Percentiles rank a stretch among this genome's conserved stretches.
phyloP scores from a whole-genome alignment of 805 yeast species.

The Lipomyces starkeyi region DNA sequence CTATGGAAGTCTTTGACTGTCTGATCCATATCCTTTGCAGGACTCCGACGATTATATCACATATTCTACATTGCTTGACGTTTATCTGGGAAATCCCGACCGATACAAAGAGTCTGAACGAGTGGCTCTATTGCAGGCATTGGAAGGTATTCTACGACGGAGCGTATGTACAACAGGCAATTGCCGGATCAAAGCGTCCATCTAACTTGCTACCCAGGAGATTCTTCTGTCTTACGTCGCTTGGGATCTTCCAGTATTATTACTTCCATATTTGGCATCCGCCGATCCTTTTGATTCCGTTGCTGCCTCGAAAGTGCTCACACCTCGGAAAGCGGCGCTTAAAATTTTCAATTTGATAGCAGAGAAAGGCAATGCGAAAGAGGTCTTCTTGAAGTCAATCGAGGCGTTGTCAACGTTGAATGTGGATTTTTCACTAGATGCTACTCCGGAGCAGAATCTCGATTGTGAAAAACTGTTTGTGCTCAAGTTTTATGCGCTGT shows the following conservation, averaged over 20 bases:
- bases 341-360: conserved; percentile 69
- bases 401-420: conserved; percentile 60
- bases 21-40: conserved; percentile 17
- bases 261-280: conserved; percentile 59
- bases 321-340: conserved; percentile 49
- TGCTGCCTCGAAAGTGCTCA: conserved; percentile 19
- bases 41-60: conserved; percentile 67
- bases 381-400: conserved; percentile 70
- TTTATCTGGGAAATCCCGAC: conserved; percentile 58
- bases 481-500: conserved; percentile 65
- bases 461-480: conserved; percentile 48
- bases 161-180: conserved; percentile 21
- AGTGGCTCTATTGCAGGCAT: conserved; percentile 52
- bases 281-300: conserved; percentile 29
- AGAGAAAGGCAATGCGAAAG: conserved; percentile 77
- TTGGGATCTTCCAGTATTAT: conserved; percentile 85
- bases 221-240: conserved; percentile 71
- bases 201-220: conserved; percentile 45
- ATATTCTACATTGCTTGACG: conserved; percentile 74
- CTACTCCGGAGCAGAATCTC: conserved; percentile 36
- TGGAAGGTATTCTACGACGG: conserved; percentile 53
- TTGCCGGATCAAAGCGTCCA: neutral
- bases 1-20: neutral
- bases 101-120: conserved; percentile 58
- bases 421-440: conserved; percentile 39